phyloP scores from a whole-genome alignment of 2,329 filamentous ascomycete genomes.

The Exserohilum rostratum region DNA sequence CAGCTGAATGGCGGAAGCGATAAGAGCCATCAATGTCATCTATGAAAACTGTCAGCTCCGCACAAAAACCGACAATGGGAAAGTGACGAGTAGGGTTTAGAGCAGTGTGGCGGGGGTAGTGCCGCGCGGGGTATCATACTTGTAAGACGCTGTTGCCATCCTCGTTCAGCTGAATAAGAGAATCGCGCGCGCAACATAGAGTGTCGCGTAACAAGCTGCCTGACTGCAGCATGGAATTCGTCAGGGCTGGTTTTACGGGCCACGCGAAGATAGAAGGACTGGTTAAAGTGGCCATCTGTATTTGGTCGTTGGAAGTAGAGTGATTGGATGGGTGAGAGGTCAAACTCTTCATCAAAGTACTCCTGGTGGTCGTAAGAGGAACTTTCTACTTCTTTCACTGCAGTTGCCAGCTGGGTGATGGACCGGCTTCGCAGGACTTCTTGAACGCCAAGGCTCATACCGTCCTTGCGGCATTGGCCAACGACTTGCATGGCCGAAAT shows the following conservation, averaged over 20 bases:
- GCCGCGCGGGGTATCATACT: conserved; percentile 15
- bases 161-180: conserved; percentile 23
- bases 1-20: conserved; percentile 31
- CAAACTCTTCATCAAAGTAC: conserved; percentile 37
- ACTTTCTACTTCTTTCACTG: conserved; percentile 27
- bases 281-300: conserved; percentile 44
- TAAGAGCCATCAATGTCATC: conserved; percentile 37
- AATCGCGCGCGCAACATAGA: conserved; percentile 45
- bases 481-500: conserved; percentile 59
- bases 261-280: conserved; percentile 42
- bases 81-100: too few species aligned
- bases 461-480: conserved; percentile 54
- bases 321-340: conserved; percentile 42
- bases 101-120: not conserved
- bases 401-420: conserved; percentile 43
- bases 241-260: conserved; percentile 29
- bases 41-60: conserved; percentile 2
- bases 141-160: conserved; percentile 44
- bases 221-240: conserved; percentile 33
- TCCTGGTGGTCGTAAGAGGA: conserved; percentile 27
- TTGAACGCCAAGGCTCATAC: conserved; percentile 55
- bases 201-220: conserved; percentile 36
- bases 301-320: conserved; percentile 42
- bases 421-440: conserved; percentile 57
- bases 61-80: accelerated